Conservation (phyloP, 768 basidiomycete species). For the Serendipita indica region DNA sequence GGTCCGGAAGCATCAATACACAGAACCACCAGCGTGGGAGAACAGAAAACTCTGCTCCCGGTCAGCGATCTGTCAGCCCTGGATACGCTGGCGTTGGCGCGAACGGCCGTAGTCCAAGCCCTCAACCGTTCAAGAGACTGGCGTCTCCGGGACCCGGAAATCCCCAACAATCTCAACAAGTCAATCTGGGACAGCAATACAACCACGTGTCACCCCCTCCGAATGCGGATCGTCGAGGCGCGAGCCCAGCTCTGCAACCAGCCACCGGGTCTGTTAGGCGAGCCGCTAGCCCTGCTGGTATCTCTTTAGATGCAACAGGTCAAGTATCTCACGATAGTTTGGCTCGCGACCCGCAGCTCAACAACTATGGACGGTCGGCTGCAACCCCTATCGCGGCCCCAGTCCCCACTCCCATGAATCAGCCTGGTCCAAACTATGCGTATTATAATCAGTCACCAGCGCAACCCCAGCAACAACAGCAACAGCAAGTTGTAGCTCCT, state of each 20-base stretch:
- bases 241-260: background rate
- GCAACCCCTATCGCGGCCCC: slow-evolving; percentile 18
- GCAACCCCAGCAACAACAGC: slow-evolving; percentile 20
- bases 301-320: slow-evolving; percentile 65
- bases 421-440: slow-evolving; percentile 21
- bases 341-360: slow-evolving; percentile 28
- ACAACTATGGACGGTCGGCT: slow-evolving; percentile 18
- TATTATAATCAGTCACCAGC: slow-evolving; percentile 24
- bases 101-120: slow-evolving; percentile 37
- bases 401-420: slow-evolving; percentile 16
- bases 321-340: slow-evolving; percentile 69
- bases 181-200: slow-evolving; percentile 16
- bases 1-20: background rate
- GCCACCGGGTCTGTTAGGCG: background rate
- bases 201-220: too few relatives aligned
- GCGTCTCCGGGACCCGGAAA: slow-evolving; percentile 28
- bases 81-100: slow-evolving; percentile 71
- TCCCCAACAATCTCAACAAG: slow-evolving; percentile 12
- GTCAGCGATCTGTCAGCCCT: slow-evolving; percentile 38
- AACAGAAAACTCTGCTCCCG: slow-evolving; percentile 27
- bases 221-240: background rate
- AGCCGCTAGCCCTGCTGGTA: slow-evolving; percentile 36
- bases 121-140: slow-evolving; percentile 15
- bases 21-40: slow-evolving; percentile 16
- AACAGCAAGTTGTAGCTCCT: too few relatives aligned